phyloP scores from a whole-genome alignment of 1,284 basidiomycete genomes.

The Malassezia vespertilionis region DNA sequence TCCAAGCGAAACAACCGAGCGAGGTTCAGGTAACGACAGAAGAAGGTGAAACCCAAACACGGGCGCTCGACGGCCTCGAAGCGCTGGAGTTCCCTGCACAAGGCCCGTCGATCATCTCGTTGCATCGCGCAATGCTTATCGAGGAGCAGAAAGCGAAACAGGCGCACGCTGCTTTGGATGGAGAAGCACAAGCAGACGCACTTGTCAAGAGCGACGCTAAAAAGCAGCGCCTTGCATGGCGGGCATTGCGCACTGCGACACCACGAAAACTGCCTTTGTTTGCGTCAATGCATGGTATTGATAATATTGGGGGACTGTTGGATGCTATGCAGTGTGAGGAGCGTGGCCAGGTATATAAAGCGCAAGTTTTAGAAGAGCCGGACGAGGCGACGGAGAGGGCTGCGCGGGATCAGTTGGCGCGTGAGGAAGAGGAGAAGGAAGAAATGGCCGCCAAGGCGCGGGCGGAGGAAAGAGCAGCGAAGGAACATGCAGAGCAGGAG shows the following conservation, averaged over 20 bases:
- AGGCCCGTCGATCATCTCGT: slow-evolving; percentile 26
- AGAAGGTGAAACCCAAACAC: slow-evolving; percentile 25
- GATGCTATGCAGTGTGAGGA: slow-evolving; percentile 20
- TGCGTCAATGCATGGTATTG: slow-evolving; percentile 20
- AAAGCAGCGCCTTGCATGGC: slow-evolving; percentile 34
- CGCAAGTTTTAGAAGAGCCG: background rate
- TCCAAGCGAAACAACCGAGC: slow-evolving; percentile 21
- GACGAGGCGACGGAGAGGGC: background rate
- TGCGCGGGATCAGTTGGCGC: background rate
- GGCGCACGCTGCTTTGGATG: slow-evolving; percentile 27
- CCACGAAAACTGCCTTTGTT: slow-evolving; percentile 26
- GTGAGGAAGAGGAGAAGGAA: slow-evolving; percentile 3
- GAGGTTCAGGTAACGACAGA: slow-evolving; percentile 26
- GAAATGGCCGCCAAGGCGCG: background rate
- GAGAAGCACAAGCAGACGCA: slow-evolving; percentile 22
- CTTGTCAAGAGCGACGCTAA: slow-evolving; percentile 18
- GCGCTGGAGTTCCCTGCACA: slow-evolving; percentile 31
- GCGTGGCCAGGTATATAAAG: slow-evolving; percentile 4
- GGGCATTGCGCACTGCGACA: slow-evolving; percentile 28
- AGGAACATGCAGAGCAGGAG: slow-evolving; percentile 1
- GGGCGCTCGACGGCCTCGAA: slow-evolving; percentile 38
- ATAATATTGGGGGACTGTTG: slow-evolving; percentile 24
- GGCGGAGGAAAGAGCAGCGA: background rate
- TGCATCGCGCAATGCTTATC: slow-evolving; percentile 26
- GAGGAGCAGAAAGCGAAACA: slow-evolving; percentile 26